A percentile compares a stretch with the other conserved stretches of the same genome.
These are phyloP conservation scores for Rhodofomes roseus DNA, from an alignment of 1,284 basidiomycete genomes.

Conservation along the genomic window DNA sequence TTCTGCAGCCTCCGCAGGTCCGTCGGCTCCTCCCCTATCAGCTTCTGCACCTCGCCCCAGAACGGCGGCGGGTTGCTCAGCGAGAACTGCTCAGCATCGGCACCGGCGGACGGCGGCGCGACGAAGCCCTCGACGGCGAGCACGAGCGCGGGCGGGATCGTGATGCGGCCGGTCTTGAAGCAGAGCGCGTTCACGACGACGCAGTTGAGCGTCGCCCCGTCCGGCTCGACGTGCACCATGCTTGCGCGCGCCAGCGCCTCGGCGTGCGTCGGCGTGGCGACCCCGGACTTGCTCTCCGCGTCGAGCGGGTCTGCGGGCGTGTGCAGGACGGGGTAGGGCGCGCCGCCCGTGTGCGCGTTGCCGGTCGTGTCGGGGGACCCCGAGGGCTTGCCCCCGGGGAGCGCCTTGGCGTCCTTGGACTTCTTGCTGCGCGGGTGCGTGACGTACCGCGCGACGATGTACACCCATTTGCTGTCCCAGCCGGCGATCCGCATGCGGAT, in stretches of 20 bases:
- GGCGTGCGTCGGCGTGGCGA: constrained; percentile 22
- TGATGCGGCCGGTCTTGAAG: constrained; percentile 75
- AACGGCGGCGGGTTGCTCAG: constrained; percentile 48
- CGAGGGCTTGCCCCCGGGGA: constrained; percentile 5
- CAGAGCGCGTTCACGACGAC: constrained; percentile 65
- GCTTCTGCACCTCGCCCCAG: constrained; percentile 39
- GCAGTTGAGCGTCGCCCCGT: constrained; percentile 64
- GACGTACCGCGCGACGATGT: constrained; percentile 63
- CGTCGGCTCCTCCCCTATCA: constrained; percentile 32
- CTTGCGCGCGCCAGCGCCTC: constrained; percentile 29
- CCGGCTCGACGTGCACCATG: constrained; percentile 35
- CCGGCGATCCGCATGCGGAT: constrained; percentile 61
- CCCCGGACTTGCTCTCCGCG: constrained; percentile 14
- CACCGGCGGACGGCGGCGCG: constrained; percentile 17
- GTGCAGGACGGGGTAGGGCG: constrained; percentile 22
- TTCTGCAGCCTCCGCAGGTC: constrained; percentile 37
- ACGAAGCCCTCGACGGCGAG: constrained; percentile 57
- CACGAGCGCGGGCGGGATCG: constrained; percentile 65
- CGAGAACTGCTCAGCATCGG: constrained; percentile 30
- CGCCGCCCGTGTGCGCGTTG: constrained; percentile 18
- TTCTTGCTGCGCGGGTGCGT: constrained; percentile 51
- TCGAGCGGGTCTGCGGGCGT: constrained; percentile 23
- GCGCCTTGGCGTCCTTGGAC: constrained; percentile 15
- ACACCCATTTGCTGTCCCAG: constrained; percentile 90
- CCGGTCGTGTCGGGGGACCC: too few species aligned